A percentile compares a stretch with the other conserved stretches of the same genome.
phyloP scores from a whole-genome alignment of 2,329 filamentous ascomycete genomes.

The Amylocarpus encephaloides region DNA sequence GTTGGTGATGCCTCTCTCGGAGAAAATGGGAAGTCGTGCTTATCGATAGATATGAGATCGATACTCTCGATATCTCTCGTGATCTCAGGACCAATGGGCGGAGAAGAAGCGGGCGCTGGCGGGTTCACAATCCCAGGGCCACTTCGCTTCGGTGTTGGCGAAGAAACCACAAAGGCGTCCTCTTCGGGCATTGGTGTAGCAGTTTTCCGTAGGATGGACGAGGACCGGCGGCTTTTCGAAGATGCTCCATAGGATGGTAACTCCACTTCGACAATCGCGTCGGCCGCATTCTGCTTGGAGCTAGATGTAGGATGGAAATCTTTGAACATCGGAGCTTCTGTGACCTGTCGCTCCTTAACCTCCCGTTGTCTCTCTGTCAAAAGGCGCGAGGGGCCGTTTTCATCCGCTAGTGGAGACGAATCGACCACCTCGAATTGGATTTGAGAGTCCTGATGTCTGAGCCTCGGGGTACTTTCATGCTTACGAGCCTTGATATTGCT shows the following conservation, averaged over 20 bases:
- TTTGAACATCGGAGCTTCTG: constrained; percentile 60
- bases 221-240: constrained; percentile 14
- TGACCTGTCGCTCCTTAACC: constrained; percentile 63
- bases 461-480: constrained; percentile 41
- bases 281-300: constrained; percentile 11
- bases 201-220: constrained; percentile 14
- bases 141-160: constrained; percentile 44
- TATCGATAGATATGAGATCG: not conserved
- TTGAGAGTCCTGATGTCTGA: constrained; percentile 77
- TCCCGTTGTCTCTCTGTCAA: constrained; percentile 77
- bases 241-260: constrained; percentile 21
- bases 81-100: constrained; percentile 38
- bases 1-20: not conserved
- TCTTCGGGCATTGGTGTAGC: constrained; percentile 23
- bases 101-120: constrained; percentile 52
- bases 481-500: constrained; percentile 32
- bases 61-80: too few relatives aligned
- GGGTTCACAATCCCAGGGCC: constrained; percentile 45
- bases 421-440: constrained; percentile 68
- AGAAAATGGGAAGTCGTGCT: not conserved
- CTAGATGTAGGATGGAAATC: constrained; percentile 54
- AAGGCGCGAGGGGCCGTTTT: constrained; percentile 58
- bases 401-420: constrained; percentile 46
- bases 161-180: constrained; percentile 42
- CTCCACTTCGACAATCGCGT: constrained; percentile 19